phyloP scores from a whole-genome alignment of 208 protist genomes.

The Trypanosoma cruzi region DNA sequence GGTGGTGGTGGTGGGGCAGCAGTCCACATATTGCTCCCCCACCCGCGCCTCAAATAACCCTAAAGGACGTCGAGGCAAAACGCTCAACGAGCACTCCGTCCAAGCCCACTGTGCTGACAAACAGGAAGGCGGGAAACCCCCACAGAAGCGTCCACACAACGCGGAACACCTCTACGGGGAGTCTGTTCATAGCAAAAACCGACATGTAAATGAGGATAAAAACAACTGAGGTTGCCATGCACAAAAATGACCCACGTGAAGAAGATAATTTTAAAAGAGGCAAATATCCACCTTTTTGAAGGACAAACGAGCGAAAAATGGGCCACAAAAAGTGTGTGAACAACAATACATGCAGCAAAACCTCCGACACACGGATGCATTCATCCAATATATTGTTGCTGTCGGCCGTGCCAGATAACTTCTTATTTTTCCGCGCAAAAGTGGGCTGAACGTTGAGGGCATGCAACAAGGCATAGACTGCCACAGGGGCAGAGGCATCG shows the following conservation, averaged over 20 bases:
- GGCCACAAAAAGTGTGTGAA: slow-evolving; percentile 6
- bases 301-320: slow-evolving; percentile 4
- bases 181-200: slow-evolving; percentile 5
- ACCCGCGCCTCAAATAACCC: neutral
- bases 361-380: slow-evolving; percentile 5
- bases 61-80: neutral
- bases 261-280: neutral
- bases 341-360: slow-evolving; percentile 27
- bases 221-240: neutral
- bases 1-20: too few relatives aligned
- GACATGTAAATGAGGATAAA: slow-evolving; percentile 11
- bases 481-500: neutral
- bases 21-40: neutral
- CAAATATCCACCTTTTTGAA: neutral
- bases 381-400: slow-evolving; percentile 15
- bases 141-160: slow-evolving; percentile 24
- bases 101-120: neutral
- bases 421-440: slow-evolving; percentile 40
- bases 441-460: slow-evolving; percentile 41
- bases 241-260: neutral
- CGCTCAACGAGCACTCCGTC: neutral
- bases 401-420: slow-evolving; percentile 33
- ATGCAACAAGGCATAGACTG: slow-evolving; percentile 32
- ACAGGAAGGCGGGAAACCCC: slow-evolving; percentile 18
- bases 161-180: slow-evolving; percentile 25